Evolutionary conservation across 768 basidiomycete genomes (phyloP).

Genomic region (Leccinum pellstonianum): DNA sequence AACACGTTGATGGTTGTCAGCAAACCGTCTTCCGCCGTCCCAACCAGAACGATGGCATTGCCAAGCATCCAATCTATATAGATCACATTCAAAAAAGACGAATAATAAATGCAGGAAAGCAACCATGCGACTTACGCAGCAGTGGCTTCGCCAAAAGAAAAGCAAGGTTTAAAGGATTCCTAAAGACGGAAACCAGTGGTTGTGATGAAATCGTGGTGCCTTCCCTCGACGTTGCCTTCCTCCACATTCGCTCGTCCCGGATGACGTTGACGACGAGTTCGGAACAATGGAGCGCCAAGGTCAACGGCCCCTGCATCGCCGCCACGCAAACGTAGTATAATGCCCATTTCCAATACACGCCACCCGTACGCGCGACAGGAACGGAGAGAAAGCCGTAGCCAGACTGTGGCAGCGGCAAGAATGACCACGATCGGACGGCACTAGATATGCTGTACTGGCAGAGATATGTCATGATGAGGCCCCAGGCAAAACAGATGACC

Average conservation of each 20-base stretch:
- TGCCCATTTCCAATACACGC: slow-evolving; percentile 24
- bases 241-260: slow-evolving; percentile 29
- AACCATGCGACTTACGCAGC: slow-evolving; percentile 21
- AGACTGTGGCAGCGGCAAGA: slow-evolving; percentile 24
- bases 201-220: slow-evolving; percentile 18
- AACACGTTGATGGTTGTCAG: slow-evolving; percentile 19
- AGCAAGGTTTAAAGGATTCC: slow-evolving; percentile 13
- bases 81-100: neutral
- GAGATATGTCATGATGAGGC: slow-evolving; percentile 11
- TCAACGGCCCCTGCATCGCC: slow-evolving; percentile 29
- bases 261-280: slow-evolving; percentile 31
- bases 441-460: slow-evolving; percentile 7
- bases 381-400: slow-evolving; percentile 22
- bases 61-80: slow-evolving; percentile 34
- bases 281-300: slow-evolving; percentile 28
- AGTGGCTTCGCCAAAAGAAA: slow-evolving; percentile 25
- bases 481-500: slow-evolving; percentile 23
- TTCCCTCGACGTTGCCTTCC: slow-evolving; percentile 18
- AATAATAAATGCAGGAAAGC: neutral
- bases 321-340: slow-evolving; percentile 27
- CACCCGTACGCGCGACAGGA: slow-evolving; percentile 15
- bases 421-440: slow-evolving; percentile 22
- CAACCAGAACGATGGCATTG: slow-evolving; percentile 22
- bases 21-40: slow-evolving; percentile 11
- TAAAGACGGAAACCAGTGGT: slow-evolving; percentile 24